Percentiles rank a stretch among this genome's conserved stretches.
Evolutionary conservation across 345 rosid genomes (phyloP).

Genomic region (Eucalyptus sp.): DNA sequence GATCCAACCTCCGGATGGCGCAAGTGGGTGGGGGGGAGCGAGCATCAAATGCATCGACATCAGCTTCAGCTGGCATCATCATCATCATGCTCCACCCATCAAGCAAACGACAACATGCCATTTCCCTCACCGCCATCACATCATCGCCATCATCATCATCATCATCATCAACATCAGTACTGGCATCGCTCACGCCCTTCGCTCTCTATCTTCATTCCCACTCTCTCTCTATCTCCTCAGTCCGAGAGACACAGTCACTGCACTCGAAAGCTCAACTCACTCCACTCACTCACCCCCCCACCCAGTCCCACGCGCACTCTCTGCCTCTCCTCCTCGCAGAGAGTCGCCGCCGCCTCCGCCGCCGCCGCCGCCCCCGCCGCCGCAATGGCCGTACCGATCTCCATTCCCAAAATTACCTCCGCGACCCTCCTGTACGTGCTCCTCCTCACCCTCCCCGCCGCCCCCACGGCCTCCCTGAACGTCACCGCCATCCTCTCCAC

Average conservation of each 20-base stretch:
- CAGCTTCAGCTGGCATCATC: background rate
- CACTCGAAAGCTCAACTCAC: background rate
- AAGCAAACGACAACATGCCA: background rate
- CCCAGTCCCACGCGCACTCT: background rate
- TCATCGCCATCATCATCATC: background rate
- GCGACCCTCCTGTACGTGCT: constrained; percentile 19
- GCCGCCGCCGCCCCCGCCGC: background rate
- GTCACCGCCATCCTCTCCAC: constrained; percentile 25
- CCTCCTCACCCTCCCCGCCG: constrained; percentile 4
- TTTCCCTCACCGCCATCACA: background rate
- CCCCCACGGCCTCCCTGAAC: constrained; percentile 35
- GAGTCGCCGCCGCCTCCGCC: background rate
- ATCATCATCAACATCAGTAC: background rate
- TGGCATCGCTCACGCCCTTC: background rate
- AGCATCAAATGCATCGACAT: background rate
- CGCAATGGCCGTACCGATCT: background rate
- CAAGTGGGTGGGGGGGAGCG: background rate
- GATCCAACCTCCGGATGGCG: background rate
- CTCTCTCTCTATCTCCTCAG: background rate
- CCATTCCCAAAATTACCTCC: background rate
- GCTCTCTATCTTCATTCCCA: background rate
- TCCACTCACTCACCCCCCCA: background rate
- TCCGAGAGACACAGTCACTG: background rate
- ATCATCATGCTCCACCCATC: background rate
- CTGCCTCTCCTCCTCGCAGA: background rate